phyloP scores from a whole-genome alignment of 257 asterid genomes.

The Solanum chilense region DNA sequence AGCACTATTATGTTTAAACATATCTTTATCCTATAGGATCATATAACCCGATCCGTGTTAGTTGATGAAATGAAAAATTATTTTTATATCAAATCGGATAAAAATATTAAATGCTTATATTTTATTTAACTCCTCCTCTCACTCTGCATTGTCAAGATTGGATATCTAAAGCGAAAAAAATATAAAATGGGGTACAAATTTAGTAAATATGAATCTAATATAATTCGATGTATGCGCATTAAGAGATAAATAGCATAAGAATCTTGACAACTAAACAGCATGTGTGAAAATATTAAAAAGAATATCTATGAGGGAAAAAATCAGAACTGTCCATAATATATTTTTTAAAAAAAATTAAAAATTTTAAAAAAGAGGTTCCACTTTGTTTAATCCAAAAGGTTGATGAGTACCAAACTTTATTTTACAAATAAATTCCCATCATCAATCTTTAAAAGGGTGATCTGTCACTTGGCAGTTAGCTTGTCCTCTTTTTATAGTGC shows the following conservation, averaged over 20 bases:
- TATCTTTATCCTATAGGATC: background rate
- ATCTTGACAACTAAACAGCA: background rate
- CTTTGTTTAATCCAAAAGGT: background rate
- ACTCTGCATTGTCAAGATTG: accelerated
- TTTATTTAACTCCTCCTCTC: background rate
- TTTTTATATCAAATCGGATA: background rate
- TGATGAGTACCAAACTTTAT: background rate
- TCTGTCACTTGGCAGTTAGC: background rate
- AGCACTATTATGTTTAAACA: background rate
- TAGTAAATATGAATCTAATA: background rate
- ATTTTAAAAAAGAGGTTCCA: background rate
- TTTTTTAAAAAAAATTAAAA: background rate
- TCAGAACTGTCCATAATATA: background rate
- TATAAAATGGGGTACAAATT: background rate
- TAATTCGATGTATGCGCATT: background rate
- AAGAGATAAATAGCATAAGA: background rate
- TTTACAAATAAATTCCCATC: background rate
- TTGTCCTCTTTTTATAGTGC: background rate
- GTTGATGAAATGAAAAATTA: background rate
- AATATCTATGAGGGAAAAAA: background rate
- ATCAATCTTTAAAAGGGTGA: background rate
- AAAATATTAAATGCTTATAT: background rate
- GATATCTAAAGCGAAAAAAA: background rate
- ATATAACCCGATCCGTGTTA: background rate
- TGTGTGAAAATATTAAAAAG: background rate